Evolutionary conservation across 345 rosid species (phyloP), one percentile per base, ranked within the genome.

Genomic region (Boechera stricta): DNA sequence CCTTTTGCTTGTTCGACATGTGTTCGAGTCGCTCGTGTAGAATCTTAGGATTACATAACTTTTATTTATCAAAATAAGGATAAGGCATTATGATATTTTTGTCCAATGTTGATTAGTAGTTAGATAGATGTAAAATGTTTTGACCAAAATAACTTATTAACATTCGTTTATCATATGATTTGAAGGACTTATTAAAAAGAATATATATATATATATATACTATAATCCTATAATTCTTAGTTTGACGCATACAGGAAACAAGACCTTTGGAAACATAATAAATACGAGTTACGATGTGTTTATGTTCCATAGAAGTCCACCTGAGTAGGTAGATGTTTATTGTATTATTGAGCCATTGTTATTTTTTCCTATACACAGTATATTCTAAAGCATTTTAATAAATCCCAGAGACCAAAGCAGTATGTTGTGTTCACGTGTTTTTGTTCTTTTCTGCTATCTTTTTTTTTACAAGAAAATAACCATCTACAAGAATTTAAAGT

Each of bases 391-490:
- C 44, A 45, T 63, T 55, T 71, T 54, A 15, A 64, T 38, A 44
- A 59, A 18, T 26, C 59, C 11, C 12, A 60, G 54, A 36, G 29
- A 26, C 73, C 73, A 52, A 66, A 52, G 73, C 64, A 78, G 51
- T 31, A 33, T 36, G n/a, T 24, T 24, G 24, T 11, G 64, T 66
- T 79, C 82, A 79, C 82, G 65, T 79, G 82, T 51, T 73, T 79
- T 79, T 79, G 82, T 73, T 67, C 36, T n/a, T 67, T 79, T 41
- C 70, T 68, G 57, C 32, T 62, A 3, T 39, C 9, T 39, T 1
- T 38, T 64, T 35, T 47, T 28, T 39, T 48, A 42, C 47, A 9
- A 52, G 32, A 60, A 39, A 21, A 42, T 44, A 52, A 49, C 44
- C 45, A 53, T 33, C 7, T 21, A 21, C 8, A 49, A 38, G 4